A percentile compares a stretch with the other conserved stretches of the same genome.
phyloP scores from a whole-genome alignment of 495 filamentous ascomycete genomes.

The Aspergillus bridgeri region DNA sequence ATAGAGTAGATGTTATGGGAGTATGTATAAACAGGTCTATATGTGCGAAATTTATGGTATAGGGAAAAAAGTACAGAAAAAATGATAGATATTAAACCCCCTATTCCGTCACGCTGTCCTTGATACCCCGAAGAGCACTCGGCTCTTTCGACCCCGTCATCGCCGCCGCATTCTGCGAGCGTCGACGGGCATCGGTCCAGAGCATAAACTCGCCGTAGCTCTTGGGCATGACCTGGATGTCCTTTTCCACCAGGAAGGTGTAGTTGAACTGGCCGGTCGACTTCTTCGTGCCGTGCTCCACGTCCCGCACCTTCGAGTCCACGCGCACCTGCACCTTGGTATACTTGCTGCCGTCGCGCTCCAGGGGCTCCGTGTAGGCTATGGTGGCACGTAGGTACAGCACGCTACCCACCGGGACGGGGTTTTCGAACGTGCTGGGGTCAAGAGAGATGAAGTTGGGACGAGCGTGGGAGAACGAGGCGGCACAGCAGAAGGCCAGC shows the following conservation, averaged over 20 bases:
- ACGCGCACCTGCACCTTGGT: conserved; percentile 75
- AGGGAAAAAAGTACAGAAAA: neutral
- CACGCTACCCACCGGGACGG: conserved; percentile 79
- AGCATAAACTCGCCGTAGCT: conserved; percentile 77
- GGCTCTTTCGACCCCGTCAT: conserved; percentile 33
- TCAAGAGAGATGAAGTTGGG: conserved; percentile 78
- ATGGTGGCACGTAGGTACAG: conserved; percentile 76
- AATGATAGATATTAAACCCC: neutral
- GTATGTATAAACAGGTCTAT: neutral
- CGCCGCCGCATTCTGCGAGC: conserved; percentile 47
- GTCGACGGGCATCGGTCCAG: conserved; percentile 68
- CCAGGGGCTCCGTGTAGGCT: conserved; percentile 69
- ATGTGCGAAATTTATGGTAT: neutral
- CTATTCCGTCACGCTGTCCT: conserved; percentile 49
- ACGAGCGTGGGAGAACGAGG: conserved; percentile 67
- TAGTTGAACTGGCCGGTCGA: conserved; percentile 84
- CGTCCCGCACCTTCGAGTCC: conserved; percentile 70
- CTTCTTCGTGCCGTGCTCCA: conserved; percentile 72
- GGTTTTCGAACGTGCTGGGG: conserved; percentile 78
- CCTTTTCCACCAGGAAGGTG: conserved; percentile 71
- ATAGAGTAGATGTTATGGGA: neutral
- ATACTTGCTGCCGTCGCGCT: conserved; percentile 40
- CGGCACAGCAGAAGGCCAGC: conserved; percentile 85
- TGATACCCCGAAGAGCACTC: conserved; percentile 35
- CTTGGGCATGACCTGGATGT: conserved; percentile 71